Evolutionary conservation across 2,329 filamentous ascomycete genomes (phyloP), one percentile per base, ranked within the genome.

Genomic region (Colletotrichum australisinense): DNA sequence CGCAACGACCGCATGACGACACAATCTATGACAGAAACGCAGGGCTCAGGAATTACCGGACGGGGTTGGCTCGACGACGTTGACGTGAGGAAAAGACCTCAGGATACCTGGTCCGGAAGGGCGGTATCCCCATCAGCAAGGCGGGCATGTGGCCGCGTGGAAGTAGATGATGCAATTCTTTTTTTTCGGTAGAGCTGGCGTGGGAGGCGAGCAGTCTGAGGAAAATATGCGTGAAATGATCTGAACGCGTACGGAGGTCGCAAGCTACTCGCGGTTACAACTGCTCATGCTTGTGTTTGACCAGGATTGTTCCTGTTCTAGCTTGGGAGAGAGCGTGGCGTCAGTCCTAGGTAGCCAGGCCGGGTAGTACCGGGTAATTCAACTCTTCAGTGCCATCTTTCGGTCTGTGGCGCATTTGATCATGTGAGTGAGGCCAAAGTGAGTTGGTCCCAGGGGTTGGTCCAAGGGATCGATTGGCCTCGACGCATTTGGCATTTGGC

Each of bases 21-120:
- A 58, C 62, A 66, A 66, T 66, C 60, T 70, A 71, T 56, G 71
- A 73, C 71, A 73, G 67, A 73, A 57, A 73, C 62, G 71, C 70
- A 71, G 57, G 69, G 49, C 69, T 63, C 55, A 62, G 71, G 62
- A 38, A 73, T 73, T 73, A 62, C 60, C 67, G 60, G 56, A 71
- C 56, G 67, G 70, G 64, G 55, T 65, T 62, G 67, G 67, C 67
- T 65, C 56, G 70, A 67, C 49, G 52, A 55, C 67, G 57, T 64
- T 55, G 60, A 59, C 53, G 55, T n/a, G 26, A 42, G 49, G 19
- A 28, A 22, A 49, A 57, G 56, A 52, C 59, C 32, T 30, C 5
- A 66, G 67, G 55, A 66, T 66, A 62, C 55, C 46, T 57, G 60
- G 57, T 63, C 66, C 52, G 24, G 67, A 57, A 32, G 46, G 55